phyloP scores from a whole-genome alignment of 345 rosid genomes.

The Gynandropsis gynandra region DNA sequence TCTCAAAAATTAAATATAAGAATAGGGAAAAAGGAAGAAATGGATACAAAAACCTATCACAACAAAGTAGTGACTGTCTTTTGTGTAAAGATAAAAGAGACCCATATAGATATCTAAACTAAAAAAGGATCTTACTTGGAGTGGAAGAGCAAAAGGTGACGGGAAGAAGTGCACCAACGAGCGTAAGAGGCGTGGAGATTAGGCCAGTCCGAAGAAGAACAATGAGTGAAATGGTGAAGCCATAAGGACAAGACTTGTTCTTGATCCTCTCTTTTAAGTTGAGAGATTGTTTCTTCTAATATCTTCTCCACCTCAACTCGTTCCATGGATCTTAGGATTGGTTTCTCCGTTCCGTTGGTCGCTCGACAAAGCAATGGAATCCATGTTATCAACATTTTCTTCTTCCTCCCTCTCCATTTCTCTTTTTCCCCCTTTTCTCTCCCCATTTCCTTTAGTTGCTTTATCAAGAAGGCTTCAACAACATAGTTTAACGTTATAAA shows the following conservation, averaged over 20 bases:
- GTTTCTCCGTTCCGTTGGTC: slow-evolving; percentile 60
- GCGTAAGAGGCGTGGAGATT: slow-evolving; percentile 54
- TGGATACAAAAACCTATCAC: no score
- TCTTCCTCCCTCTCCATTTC: slow-evolving; percentile 33
- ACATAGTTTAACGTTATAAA: background rate
- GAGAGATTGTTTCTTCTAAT: slow-evolving; percentile 52
- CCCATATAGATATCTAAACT: background rate
- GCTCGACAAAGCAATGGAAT: slow-evolving; percentile 69
- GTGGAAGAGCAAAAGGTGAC: slow-evolving; percentile 41
- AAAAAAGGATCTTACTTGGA: slow-evolving; percentile 1
- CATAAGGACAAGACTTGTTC: slow-evolving; percentile 72
- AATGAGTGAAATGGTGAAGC: slow-evolving; percentile 72
- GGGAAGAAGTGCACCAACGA: slow-evolving; percentile 70
- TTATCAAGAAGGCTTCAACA: slow-evolving; percentile 55
- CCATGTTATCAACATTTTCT: slow-evolving; percentile 69
- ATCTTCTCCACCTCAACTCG: slow-evolving; percentile 46
- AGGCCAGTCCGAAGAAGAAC: slow-evolving; percentile 84
- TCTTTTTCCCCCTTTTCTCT: slow-evolving; percentile 35
- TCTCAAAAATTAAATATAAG: no score
- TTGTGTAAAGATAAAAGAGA: background rate
- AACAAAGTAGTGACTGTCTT: no score
- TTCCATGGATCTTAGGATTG: slow-evolving; percentile 46
- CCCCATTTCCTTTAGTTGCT: slow-evolving; percentile 52
- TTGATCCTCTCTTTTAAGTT: slow-evolving; percentile 47
- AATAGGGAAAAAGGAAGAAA: no score